Percentiles rank a stretch among this genome's conserved stretches.
phyloP scores from a whole-genome alignment of 768 basidiomycete species.

The Tulasnella sp. region DNA sequence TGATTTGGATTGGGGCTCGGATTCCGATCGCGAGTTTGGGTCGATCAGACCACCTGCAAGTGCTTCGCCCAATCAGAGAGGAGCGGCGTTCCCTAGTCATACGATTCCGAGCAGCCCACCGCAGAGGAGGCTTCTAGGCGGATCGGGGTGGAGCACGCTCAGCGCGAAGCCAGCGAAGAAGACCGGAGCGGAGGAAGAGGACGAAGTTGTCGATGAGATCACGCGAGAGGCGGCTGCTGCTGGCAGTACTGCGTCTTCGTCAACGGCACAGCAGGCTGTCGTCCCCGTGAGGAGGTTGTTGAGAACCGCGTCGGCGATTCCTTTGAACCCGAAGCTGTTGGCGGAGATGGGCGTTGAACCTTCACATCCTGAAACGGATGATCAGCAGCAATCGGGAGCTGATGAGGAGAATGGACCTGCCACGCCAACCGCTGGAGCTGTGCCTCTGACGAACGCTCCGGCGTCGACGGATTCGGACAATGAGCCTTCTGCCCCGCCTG shows the following conservation, averaged over 20 bases:
- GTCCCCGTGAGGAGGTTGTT: constrained; percentile 6
- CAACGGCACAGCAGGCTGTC: neutral
- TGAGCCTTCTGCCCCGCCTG: constrained; percentile 8
- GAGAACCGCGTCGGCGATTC: constrained; percentile 14
- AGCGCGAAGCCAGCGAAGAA: neutral
- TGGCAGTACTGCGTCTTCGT: neutral
- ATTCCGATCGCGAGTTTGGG: constrained; percentile 15
- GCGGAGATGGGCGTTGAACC: neutral
- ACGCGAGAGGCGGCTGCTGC: neutral
- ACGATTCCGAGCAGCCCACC: neutral
- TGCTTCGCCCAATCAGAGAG: neutral
- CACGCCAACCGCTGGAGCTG: neutral
- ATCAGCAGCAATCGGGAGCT: neutral
- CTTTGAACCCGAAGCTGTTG: constrained; percentile 7
- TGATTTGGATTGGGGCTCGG: constrained; percentile 14
- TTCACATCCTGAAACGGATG: neutral
- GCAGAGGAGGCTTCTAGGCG: neutral
- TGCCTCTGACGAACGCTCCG: neutral
- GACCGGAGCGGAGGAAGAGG: constrained; percentile 2
- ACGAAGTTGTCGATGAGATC: neutral
- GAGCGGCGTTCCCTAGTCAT: constrained; percentile 13
- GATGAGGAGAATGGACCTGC: neutral
- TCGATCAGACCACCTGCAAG: neutral
- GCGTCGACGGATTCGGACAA: neutral
- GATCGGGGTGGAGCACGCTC: neutral